Evolutionary conservation across 192 early-diverging fungal species (phyloP).

Genomic region (Dimargaris xerosporica): DNA sequence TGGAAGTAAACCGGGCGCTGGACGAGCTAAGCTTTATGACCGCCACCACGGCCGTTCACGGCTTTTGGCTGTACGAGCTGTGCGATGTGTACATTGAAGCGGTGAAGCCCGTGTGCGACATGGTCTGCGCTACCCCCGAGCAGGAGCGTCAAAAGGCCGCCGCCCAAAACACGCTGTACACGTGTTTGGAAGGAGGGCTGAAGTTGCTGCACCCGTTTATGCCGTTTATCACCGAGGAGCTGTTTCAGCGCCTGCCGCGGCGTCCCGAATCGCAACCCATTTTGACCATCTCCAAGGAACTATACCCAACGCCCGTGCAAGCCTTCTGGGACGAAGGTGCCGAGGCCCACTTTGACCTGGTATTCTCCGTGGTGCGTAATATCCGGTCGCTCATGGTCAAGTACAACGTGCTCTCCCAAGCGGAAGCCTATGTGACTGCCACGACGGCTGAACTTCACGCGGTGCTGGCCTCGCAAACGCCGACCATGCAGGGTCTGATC

Average conservation of each 20-base stretch:
- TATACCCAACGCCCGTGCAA: conserved; percentile 22
- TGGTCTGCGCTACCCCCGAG: conserved; percentile 35
- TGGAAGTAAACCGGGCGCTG: conserved; percentile 60
- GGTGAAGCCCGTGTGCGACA: conserved; percentile 78
- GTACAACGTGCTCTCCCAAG: conserved; percentile 45
- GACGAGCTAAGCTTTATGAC: conserved; percentile 81
- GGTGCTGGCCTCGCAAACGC: conserved; percentile 39
- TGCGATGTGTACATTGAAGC: conserved; percentile 95
- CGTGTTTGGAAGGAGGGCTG: conserved; percentile 82
- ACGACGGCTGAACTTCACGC: conserved; percentile 21
- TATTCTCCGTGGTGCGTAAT: conserved; percentile 58
- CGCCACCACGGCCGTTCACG: conserved; percentile 72
- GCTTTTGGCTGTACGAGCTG: conserved; percentile 93
- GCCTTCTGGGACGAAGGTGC: conserved; percentile 45
- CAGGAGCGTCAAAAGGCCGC: conserved; percentile 33
- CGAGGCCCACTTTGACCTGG: conserved; percentile 64
- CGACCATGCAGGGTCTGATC: conserved; percentile 50
- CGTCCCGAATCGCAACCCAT: conserved; percentile 31
- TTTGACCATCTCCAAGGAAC: conserved; percentile 56
- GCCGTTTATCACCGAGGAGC: conserved; percentile 98
- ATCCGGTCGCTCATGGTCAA: conserved; percentile 64
- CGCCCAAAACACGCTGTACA: conserved; percentile 82
- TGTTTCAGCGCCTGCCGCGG: conserved; percentile 88
- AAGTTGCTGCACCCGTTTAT: conserved; percentile 94
- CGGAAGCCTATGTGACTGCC: conserved; percentile 43